Evolutionary conservation across 169 alveolate genomes (phyloP).

Genomic region (Cytauxzoon felis): DNA sequence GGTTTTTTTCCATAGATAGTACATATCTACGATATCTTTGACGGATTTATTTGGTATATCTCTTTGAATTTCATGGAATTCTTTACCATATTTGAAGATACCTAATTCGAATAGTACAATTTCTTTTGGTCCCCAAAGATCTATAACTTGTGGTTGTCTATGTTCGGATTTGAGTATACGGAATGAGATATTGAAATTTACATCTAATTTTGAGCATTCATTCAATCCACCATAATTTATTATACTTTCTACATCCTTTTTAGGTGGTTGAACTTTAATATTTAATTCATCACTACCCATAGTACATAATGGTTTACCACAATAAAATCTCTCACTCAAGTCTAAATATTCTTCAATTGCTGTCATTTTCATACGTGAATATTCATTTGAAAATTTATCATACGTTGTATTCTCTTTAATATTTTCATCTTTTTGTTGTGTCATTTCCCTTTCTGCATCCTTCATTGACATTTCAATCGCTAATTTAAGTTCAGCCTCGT

Average conservation of each 20-base stretch:
- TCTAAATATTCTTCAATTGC: constrained; percentile 49
- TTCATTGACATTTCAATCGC: constrained; percentile 47
- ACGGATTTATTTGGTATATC: constrained; percentile 73
- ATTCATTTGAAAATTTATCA: too few species aligned
- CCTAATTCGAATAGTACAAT: constrained; percentile 77
- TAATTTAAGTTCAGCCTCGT: constrained; percentile 34
- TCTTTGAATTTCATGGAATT: constrained; percentile 73
- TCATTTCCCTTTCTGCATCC: constrained; percentile 9
- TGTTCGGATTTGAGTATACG: constrained; percentile 34
- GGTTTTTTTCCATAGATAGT: constrained; percentile 80
- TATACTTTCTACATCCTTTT: background rate
- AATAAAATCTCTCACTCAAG: constrained; percentile 55
- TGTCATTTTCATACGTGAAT: constrained; percentile 14
- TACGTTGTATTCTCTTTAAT: background rate
- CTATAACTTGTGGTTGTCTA: constrained; percentile 67
- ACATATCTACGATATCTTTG: constrained; percentile 78
- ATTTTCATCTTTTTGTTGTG: background rate
- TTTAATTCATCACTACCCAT: background rate
- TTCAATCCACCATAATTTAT: background rate
- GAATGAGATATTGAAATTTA: constrained; percentile 40
- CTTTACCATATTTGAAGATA: constrained; percentile 78
- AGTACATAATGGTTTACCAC: constrained; percentile 46
- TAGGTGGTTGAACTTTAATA: background rate
- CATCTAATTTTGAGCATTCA: constrained; percentile 45
- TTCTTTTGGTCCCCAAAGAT: constrained; percentile 83